These are phyloP conservation scores for Thermochaetoides thermophila DNA, from an alignment of 495 filamentous ascomycete species.

Conservation along the genomic window DNA sequence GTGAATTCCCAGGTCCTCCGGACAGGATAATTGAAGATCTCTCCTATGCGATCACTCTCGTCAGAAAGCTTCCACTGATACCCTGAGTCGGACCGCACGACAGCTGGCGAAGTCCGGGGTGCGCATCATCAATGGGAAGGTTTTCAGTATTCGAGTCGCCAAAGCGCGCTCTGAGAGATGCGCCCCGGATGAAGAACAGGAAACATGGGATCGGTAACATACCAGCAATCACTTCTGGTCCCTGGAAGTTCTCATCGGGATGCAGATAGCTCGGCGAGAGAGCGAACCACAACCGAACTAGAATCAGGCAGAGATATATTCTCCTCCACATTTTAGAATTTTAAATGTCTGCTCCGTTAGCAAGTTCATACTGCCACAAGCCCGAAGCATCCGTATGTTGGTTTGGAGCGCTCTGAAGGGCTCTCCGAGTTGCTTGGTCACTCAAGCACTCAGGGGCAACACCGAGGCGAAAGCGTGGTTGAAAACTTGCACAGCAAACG, in stretches of 20 bases:
- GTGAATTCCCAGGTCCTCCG: constrained; percentile 93
- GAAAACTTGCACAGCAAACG: not conserved
- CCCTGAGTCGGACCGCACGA: too few species aligned
- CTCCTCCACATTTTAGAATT: constrained; percentile 66
- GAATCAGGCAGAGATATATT: constrained; percentile 67
- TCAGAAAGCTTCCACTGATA: too few species aligned
- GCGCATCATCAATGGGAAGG: too few species aligned
- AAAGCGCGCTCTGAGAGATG: too few species aligned
- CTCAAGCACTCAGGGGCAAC: constrained; percentile 4
- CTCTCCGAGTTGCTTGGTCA: too few species aligned
- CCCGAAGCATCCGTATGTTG: constrained; percentile 9
- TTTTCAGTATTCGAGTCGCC: too few species aligned
- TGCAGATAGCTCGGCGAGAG: constrained; percentile 91
- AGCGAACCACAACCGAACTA: constrained; percentile 87
- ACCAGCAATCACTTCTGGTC: constrained; percentile 94
- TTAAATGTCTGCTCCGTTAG: not conserved
- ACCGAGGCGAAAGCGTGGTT: constrained; percentile 1
- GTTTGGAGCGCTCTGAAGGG: constrained; percentile 1
- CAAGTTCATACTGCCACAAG: constrained; percentile 1
- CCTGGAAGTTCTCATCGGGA: constrained; percentile 97
- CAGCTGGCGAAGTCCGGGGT: too few species aligned
- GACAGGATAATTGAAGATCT: constrained; percentile 77
- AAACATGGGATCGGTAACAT: constrained; percentile 30
- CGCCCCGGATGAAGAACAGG: too few species aligned
- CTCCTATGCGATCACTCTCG: constrained; percentile 56